A percentile compares a stretch with the other conserved stretches of the same genome.
Evolutionary conservation across 805 yeast species (phyloP).

Genomic region (Vanderwaltozyma polyspora): DNA sequence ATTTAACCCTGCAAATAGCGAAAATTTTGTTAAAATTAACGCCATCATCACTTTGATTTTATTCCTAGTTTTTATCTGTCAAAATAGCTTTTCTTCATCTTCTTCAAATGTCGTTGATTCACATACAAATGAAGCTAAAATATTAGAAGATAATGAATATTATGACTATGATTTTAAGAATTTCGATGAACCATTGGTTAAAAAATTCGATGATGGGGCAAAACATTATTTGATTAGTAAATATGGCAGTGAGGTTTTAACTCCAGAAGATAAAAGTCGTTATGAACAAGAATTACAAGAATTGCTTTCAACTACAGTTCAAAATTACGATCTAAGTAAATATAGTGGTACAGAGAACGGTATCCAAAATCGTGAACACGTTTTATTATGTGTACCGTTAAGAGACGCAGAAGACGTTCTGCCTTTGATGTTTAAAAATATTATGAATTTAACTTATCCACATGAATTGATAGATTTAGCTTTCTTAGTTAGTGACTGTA

Average conservation of each 20-base stretch:
- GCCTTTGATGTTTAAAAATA: conserved; percentile 72
- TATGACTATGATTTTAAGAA: conserved; percentile 27
- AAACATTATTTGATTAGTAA: conserved; percentile 28
- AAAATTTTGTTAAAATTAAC: too few relatives aligned
- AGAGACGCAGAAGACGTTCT: conserved; percentile 69
- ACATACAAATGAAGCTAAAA: conserved; percentile 9
- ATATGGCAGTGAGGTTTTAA: conserved; percentile 23
- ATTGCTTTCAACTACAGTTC: conserved; percentile 37
- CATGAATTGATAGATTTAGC: conserved; percentile 72
- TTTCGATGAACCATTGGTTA: conserved; percentile 24
- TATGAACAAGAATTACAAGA: conserved; percentile 29
- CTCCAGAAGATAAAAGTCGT: conserved; percentile 21
- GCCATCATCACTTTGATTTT: too few relatives aligned
- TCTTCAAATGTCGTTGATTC: too few relatives aligned
- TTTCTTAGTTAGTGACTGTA: conserved; percentile 71
- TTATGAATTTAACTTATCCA: conserved; percentile 79
- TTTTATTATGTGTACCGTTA: conserved; percentile 62
- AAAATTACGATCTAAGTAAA: conserved; percentile 49
- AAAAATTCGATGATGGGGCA: conserved; percentile 31
- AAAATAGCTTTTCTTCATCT: too few relatives aligned
- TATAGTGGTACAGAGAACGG: conserved; percentile 47
- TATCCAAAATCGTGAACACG: conserved; percentile 42
- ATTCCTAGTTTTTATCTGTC: too few relatives aligned
- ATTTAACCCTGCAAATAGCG: too few relatives aligned
- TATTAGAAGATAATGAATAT: conserved; percentile 22